Conservation (phyloP, 2,329 filamentous ascomycete genomes). For the Fusarium sublunatum region DNA sequence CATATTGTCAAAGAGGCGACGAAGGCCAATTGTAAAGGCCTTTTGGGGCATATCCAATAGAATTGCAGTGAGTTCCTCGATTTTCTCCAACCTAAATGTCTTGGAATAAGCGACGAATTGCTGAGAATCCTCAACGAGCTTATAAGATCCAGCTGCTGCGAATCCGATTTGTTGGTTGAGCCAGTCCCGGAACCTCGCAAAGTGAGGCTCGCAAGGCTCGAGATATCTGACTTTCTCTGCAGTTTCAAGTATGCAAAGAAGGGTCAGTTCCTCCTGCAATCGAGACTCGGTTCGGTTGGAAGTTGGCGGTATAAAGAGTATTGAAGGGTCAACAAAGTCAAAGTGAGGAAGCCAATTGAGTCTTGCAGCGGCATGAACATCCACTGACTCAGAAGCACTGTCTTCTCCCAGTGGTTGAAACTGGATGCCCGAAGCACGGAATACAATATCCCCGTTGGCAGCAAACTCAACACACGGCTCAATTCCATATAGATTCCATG, state of each 20-base stretch:
- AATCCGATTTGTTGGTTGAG: slow-evolving; percentile 9
- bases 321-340: slow-evolving; percentile 7
- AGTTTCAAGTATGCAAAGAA: slow-evolving; percentile 15
- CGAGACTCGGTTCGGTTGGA: background rate
- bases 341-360: slow-evolving; percentile 23
- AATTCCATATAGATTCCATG: slow-evolving; percentile 8
- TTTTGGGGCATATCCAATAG: slow-evolving; percentile 5
- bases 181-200: slow-evolving; percentile 19
- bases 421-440: slow-evolving; percentile 1
- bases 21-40: background rate
- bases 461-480: slow-evolving; percentile 6
- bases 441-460: background rate
- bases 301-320: slow-evolving; percentile 6
- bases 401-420: slow-evolving; percentile 9
- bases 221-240: slow-evolving; percentile 4
- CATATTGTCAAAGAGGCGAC: slow-evolving; percentile 11
- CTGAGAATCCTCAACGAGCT: slow-evolving; percentile 49
- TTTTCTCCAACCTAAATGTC: background rate
- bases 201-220: slow-evolving; percentile 13
- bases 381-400: background rate
- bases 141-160: slow-evolving; percentile 31
- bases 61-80: background rate
- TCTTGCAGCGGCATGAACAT: slow-evolving; percentile 5
- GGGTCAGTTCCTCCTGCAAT: slow-evolving; percentile 8
- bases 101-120: background rate